Evolutionary conservation across 2,329 filamentous ascomycete species (phyloP), one percentile per base, ranked within the genome.

Genomic region (Apiospora phragmitis): DNA sequence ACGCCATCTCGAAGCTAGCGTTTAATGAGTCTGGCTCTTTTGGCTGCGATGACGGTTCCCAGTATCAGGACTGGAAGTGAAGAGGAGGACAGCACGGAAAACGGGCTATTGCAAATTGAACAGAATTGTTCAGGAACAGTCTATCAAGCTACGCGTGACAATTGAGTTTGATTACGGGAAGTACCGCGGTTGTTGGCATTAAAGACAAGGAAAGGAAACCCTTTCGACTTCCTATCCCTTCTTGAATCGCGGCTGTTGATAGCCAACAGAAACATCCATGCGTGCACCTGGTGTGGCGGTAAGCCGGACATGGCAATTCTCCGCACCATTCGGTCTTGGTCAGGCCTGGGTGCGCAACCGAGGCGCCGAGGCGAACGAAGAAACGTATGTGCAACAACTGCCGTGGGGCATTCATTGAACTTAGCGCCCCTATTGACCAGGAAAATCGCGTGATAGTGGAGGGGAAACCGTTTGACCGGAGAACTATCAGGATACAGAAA

Each of bases 1-100:
- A 77, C 0, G 76, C 72, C 80, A 81, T 81, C 0, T 62, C 21
- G 9, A 38, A 38, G 18, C 32, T 38, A 9, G 4, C 3, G 29
- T 35, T 21, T n/a, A 32, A 14, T 32, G 16, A 32, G 24, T 26
- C 47, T 5, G 26, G 1, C 32, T 32, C 16, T 59, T 59, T 32
- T 9, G 47, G 11, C 14, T 49, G 4, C 21, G n/a, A 24, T 6
- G 21, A n/a, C 12, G 47, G 4, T 24, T 8, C n/a, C 47, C n/a
- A 26, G 26, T 4, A 14, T n/a, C 14, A 7, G 42, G 18, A 43
- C 24, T n/a, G 18, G 16, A 9, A n/a, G 32, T 14, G 47, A 49
- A 49, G 9, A 62, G 1, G 18, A n/a, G 2, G 14, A 32, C 14
- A 24, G n/a, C 18, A 55, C 26, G 49, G 26, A 18, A 38, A 55